Conservation (phyloP, 2,329 filamentous ascomycete species). For the Cladophialophora chaetospira region DNA sequence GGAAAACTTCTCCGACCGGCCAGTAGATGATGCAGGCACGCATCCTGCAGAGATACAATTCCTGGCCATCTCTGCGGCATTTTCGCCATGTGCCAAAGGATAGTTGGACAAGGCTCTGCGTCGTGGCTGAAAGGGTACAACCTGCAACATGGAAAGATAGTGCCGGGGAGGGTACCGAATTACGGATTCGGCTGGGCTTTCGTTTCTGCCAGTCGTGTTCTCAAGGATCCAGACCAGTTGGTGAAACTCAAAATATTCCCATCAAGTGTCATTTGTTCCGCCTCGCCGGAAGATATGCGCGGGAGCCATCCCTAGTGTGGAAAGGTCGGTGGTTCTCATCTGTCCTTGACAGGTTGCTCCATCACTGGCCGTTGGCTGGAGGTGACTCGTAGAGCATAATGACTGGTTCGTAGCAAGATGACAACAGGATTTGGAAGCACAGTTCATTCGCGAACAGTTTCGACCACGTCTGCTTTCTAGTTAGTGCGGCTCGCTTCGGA, state of each 20-base stretch:
- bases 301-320: background rate
- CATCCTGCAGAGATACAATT: background rate
- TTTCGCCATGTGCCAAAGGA: conserved; percentile 14
- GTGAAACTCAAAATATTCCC: background rate
- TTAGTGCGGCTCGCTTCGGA: conserved; percentile 15
- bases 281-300: conserved; percentile 1
- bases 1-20: background rate
- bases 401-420: conserved; percentile 4
- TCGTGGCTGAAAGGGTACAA: background rate
- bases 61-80: conserved; percentile 9
- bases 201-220: background rate
- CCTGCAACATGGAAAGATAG: background rate
- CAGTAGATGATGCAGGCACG: conserved; percentile 4
- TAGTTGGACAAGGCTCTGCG: conserved; percentile 6
- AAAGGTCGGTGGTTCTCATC: background rate
- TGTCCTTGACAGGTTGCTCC: background rate
- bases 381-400: background rate
- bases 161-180: background rate
- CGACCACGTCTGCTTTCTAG: background rate
- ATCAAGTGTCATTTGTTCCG: background rate
- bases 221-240: conserved; percentile 4
- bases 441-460: background rate
- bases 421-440: conserved; percentile 13
- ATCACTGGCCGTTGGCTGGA: background rate
- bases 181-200: background rate